phyloP scores from a whole-genome alignment of 139 green algal genomes.

The Closterium sp. region DNA sequence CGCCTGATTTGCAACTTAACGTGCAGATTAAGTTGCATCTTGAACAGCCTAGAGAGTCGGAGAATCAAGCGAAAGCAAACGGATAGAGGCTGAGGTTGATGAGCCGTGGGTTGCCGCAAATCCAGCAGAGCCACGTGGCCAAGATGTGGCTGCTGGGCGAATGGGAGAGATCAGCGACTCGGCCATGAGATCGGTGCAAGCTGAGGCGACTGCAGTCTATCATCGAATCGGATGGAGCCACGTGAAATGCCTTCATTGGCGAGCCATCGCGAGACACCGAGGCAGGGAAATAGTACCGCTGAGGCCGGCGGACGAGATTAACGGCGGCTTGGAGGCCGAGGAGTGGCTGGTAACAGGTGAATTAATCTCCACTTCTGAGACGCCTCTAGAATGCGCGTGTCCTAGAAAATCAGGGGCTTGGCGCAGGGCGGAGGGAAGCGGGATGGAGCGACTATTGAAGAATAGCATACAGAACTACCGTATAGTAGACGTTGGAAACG shows the following conservation, averaged over 20 bases:
- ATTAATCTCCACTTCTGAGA: no score
- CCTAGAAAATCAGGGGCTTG: no score
- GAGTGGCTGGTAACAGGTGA: no score
- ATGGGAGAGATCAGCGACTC: background rate
- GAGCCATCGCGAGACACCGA: background rate
- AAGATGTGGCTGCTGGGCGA: background rate
- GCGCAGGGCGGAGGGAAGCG: no score
- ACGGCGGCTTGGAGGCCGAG: no score
- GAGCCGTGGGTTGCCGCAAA: background rate
- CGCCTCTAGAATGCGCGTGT: no score
- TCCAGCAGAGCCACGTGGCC: background rate
- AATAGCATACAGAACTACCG: no score
- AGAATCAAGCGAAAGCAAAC: background rate
- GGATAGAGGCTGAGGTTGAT: background rate
- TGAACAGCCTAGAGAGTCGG: background rate
- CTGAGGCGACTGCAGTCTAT: background rate
- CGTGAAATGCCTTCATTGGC: background rate
- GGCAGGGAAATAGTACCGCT: no score
- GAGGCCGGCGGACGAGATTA: no score
- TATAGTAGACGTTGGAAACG: no score
- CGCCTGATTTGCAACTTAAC: background rate
- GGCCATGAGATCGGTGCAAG: background rate
- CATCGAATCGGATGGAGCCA: background rate
- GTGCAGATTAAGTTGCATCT: background rate
- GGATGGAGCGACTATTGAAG: no score